These are phyloP conservation scores for Pseudovirgaria hyperparasitica DNA, from an alignment of 2,329 filamentous ascomycete species.

Conservation along the genomic window DNA sequence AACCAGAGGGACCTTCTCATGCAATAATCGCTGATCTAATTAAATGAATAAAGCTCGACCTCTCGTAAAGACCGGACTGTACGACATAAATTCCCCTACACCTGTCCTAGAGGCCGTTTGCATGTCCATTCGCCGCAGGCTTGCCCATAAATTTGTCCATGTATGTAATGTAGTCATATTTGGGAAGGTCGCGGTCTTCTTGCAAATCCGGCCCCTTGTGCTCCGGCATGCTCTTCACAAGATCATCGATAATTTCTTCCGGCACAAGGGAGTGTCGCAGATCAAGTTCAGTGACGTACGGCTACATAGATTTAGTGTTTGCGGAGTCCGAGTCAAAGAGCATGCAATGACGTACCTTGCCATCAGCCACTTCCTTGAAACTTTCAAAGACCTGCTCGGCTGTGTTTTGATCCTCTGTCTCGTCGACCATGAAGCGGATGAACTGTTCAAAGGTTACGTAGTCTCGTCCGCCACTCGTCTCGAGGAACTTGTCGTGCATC, in stretches of 20 bases:
- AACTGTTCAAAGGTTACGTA: slow-evolving; percentile 96
- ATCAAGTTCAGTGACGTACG: slow-evolving; percentile 96
- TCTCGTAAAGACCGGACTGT: too few species aligned
- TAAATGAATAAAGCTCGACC: too few species aligned
- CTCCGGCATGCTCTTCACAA: slow-evolving; percentile 72
- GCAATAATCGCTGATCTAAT: too few species aligned
- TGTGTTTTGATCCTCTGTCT: slow-evolving; percentile 97
- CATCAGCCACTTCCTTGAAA: slow-evolving; percentile 93
- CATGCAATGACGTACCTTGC: slow-evolving; percentile 47
- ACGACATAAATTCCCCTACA: too few species aligned
- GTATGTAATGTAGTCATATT: slow-evolving; percentile 94
- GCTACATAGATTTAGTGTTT: slow-evolving; percentile 28
- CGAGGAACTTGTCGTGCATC: slow-evolving; percentile 90
- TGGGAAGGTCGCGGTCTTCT: slow-evolving; percentile 69
- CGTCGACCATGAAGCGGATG: slow-evolving; percentile 98
- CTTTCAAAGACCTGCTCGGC: slow-evolving; percentile 97
- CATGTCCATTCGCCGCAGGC: slow-evolving; percentile 8
- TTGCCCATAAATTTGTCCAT: slow-evolving; percentile 60
- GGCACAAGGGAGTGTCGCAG: slow-evolving; percentile 88
- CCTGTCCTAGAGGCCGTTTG: too few species aligned
- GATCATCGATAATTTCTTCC: slow-evolving; percentile 90
- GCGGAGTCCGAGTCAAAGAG: not conserved
- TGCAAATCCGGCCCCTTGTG: slow-evolving; percentile 78
- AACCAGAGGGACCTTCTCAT: too few species aligned
- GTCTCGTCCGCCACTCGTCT: slow-evolving; percentile 67